Evolutionary conservation across 1,284 basidiomycete species (phyloP).

Genomic region (Lentinula novae-zelandiae): DNA sequence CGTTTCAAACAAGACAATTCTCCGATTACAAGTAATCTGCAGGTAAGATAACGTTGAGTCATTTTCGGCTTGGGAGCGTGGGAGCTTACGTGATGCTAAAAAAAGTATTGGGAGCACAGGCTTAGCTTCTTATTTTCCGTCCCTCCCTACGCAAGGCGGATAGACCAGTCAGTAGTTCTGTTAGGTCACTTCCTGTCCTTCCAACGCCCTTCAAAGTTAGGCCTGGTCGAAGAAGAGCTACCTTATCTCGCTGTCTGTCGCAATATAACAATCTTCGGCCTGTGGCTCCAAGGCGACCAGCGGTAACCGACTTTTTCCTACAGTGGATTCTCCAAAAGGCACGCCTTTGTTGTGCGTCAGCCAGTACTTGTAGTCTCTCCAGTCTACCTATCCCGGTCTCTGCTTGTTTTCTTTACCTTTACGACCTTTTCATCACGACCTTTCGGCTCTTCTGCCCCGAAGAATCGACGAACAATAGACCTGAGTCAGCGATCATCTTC

Average conservation of each 20-base stretch:
- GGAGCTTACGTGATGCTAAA: neutral
- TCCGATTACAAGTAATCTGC: too few species aligned
- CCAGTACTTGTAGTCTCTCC: conserved; percentile 43
- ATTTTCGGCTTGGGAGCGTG: neutral
- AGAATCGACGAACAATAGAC: conserved; percentile 32
- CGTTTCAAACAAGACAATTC: neutral
- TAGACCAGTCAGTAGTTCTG: conserved; percentile 40
- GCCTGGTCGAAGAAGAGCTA: conserved; percentile 36
- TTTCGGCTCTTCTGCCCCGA: conserved; percentile 17
- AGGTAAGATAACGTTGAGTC: neutral
- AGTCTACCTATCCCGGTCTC: conserved; percentile 24
- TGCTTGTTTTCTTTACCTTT: conserved; percentile 32
- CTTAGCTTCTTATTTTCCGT: neutral
- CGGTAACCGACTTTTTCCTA: conserved; percentile 22
- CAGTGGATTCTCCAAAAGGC: conserved; percentile 54
- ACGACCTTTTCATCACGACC: conserved; percentile 44
- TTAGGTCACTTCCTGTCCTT: conserved; percentile 31
- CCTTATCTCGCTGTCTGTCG: conserved; percentile 22
- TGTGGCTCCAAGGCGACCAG: conserved; percentile 14
- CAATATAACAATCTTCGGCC: conserved; percentile 13
- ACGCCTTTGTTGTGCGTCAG: conserved; percentile 89
- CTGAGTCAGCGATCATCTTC: conserved; percentile 34
- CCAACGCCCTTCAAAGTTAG: conserved; percentile 29
- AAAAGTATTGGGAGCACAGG: neutral
- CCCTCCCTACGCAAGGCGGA: conserved; percentile 30